Percentiles rank a stretch among this genome's conserved stretches.
Conservation (phyloP, 1,284 basidiomycete genomes). For the Ustilago vetiveriae region DNA sequence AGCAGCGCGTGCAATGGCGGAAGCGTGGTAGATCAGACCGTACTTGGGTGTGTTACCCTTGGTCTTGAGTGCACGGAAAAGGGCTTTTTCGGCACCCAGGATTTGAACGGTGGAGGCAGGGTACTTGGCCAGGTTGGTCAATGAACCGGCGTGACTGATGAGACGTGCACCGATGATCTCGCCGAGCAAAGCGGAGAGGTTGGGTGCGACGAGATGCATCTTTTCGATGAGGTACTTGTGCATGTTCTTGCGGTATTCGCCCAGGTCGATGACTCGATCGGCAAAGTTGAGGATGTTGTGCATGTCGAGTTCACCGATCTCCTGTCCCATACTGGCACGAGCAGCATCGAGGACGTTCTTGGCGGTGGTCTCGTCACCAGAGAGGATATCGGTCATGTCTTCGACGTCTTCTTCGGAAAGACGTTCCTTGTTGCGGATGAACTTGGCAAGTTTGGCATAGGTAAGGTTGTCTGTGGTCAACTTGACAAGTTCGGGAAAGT, state of each 20-base stretch:
- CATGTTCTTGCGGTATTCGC: constrained; percentile 92
- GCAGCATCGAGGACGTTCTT: constrained; percentile 95
- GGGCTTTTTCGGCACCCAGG: constrained; percentile 95
- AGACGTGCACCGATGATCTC: constrained; percentile 95
- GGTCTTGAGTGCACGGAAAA: constrained; percentile 97
- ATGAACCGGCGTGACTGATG: constrained; percentile 94
- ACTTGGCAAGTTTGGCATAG: constrained; percentile 86
- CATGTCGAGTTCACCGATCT: constrained; percentile 92
- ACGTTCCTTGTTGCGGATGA: constrained; percentile 85
- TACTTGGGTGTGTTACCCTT: constrained; percentile 99
- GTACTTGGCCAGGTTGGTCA: constrained; percentile 93
- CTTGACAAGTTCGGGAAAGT: constrained; percentile 96
- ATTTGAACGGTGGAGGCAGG: constrained; percentile 99
- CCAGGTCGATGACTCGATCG: constrained; percentile 86
- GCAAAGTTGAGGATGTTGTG: constrained; percentile 96
- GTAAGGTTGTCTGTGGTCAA: constrained; percentile 94
- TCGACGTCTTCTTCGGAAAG: constrained; percentile 77
- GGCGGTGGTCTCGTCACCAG: constrained; percentile 85
- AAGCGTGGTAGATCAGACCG: constrained; percentile 89
- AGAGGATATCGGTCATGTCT: constrained; percentile 83
- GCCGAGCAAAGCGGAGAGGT: constrained; percentile 92
- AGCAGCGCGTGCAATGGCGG: constrained; percentile 85
- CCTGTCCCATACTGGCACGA: constrained; percentile 92
- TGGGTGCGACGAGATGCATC: constrained; percentile 98
- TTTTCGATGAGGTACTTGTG: constrained; percentile 91